phyloP scores from a whole-genome alignment of 441 rosid species.

The Brassica hybrid region DNA sequence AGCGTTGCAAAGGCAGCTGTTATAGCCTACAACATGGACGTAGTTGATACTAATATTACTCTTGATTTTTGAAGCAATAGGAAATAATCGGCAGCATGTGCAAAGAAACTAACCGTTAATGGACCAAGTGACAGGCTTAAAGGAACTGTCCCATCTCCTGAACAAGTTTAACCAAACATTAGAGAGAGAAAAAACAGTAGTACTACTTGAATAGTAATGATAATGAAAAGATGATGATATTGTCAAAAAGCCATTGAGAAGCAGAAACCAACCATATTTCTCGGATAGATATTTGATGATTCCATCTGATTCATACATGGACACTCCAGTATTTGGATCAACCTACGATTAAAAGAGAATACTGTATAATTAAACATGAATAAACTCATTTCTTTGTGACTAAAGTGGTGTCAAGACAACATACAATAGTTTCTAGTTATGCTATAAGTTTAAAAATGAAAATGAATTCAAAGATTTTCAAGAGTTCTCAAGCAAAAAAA shows the following conservation, averaged over 20 bases:
- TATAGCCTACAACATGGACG: conserved; percentile 73
- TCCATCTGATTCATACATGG: conserved; percentile 95
- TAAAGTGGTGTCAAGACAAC: conserved; percentile 2
- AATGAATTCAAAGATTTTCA: not conserved
- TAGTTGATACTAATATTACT: not conserved
- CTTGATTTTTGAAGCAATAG: conserved; percentile 8
- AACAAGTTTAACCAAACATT: conserved; percentile 42
- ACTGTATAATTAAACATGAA: not conserved
- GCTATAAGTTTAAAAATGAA: not conserved
- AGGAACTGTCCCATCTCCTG: conserved; percentile 92
- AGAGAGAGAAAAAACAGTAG: not conserved
- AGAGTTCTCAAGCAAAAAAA: not conserved
- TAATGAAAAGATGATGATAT: not conserved
- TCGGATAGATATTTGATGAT: conserved; percentile 81
- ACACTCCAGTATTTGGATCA: conserved; percentile 91
- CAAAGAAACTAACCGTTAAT: conserved; percentile 63
- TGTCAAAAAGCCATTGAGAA: conserved; percentile 1
- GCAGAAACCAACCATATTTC: conserved; percentile 71
- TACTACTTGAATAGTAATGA: not conserved
- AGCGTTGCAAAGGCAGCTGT: conserved; percentile 85
- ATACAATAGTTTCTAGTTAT: not conserved
- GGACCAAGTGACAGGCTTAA: conserved; percentile 72
- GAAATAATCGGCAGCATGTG: conserved; percentile 15
- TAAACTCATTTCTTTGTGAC: not conserved
- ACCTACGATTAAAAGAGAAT: conserved; percentile 55